These are phyloP conservation scores for Ophiostoma tasmaniense DNA, from an alignment of 2,329 filamentous ascomycete species.

Conservation along the genomic window DNA sequence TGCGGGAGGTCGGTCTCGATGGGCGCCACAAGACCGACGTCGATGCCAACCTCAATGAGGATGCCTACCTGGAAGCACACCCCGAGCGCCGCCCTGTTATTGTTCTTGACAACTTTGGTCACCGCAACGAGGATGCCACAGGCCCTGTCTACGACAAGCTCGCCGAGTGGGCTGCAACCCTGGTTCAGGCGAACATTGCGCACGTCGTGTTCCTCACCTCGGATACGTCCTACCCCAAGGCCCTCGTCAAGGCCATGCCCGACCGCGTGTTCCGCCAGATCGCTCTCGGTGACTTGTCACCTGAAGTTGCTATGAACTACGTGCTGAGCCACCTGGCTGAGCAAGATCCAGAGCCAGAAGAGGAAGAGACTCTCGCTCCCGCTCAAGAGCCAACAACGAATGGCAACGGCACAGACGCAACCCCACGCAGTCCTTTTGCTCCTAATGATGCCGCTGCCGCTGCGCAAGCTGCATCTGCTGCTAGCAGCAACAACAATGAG, in stretches of 20 bases:
- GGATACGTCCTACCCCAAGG: slow-evolving; percentile 81
- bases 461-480: neutral
- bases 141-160: slow-evolving; percentile 65
- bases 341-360: slow-evolving; percentile 30
- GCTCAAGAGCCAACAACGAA: slow-evolving; percentile 18
- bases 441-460: neutral
- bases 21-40: slow-evolving; percentile 54
- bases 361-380: slow-evolving; percentile 26
- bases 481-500: neutral
- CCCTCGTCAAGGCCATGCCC: slow-evolving; percentile 75
- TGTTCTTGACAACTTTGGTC: slow-evolving; percentile 84
- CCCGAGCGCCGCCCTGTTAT: slow-evolving; percentile 76
- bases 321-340: slow-evolving; percentile 72
- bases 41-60: slow-evolving; percentile 56
- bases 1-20: slow-evolving; percentile 69
- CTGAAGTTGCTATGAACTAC: slow-evolving; percentile 79
- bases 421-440: neutral
- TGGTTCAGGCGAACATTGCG: slow-evolving; percentile 80
- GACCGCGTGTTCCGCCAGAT: slow-evolving; percentile 86
- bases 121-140: slow-evolving; percentile 60
- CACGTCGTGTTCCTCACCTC: slow-evolving; percentile 93
- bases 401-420: neutral
- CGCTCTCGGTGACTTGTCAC: slow-evolving; percentile 75
- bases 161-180: slow-evolving; percentile 78
- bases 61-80: slow-evolving; percentile 84